These are phyloP conservation scores for Uronychia binucleata DNA, from an alignment of 73 alveolate species.

Conservation along the genomic window DNA sequence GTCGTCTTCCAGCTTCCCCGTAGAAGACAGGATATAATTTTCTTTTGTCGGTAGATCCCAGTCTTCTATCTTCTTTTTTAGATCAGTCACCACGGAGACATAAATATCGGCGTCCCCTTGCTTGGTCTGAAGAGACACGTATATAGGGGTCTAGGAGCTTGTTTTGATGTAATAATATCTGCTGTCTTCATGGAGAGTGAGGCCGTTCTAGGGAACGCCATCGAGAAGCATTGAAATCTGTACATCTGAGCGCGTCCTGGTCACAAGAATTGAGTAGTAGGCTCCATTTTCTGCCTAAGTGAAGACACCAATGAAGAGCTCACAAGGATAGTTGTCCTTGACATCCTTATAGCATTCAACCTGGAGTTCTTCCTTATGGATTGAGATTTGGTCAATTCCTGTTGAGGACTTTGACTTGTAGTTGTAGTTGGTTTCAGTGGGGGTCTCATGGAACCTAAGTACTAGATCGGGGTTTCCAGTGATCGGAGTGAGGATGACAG, in stretches of 20 bases:
- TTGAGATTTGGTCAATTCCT: slow-evolving; percentile 4
- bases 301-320: too few species aligned
- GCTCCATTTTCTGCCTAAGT: too few species aligned
- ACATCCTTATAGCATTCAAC: too few species aligned
- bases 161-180: slow-evolving; percentile 21
- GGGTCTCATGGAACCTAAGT: slow-evolving; percentile 37
- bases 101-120: slow-evolving; percentile 24
- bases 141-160: slow-evolving; percentile 4
- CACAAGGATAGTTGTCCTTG: too few species aligned
- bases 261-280: too few species aligned
- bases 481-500: slow-evolving; percentile 42
- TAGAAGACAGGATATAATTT: too few species aligned
- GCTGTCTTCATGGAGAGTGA: not conserved
- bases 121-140: slow-evolving; percentile 4
- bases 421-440: not conserved
- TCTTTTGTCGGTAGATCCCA: slow-evolving; percentile 14
- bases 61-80: not conserved
- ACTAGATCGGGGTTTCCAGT: slow-evolving; percentile 61
- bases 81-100: slow-evolving; percentile 12
- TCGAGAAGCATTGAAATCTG: not conserved
- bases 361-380: slow-evolving; percentile 12
- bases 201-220: slow-evolving; percentile 17
- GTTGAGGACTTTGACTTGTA: not conserved
- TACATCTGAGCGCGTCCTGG: too few species aligned
- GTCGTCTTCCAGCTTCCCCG: too few species aligned